phyloP scores from a whole-genome alignment of 129 eudicot genomes.

The Pulicaria dysenterica region DNA sequence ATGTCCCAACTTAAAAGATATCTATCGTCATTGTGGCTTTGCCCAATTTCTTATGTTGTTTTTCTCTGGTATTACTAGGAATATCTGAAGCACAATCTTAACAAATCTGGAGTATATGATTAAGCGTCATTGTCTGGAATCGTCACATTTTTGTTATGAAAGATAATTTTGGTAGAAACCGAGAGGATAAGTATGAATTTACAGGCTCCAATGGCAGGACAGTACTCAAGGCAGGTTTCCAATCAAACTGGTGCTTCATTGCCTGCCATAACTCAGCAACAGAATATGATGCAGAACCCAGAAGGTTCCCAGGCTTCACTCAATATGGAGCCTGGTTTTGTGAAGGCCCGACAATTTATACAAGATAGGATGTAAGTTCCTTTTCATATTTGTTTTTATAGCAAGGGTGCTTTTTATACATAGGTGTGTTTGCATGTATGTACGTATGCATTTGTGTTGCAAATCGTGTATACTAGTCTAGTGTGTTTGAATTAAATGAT shows the following conservation, averaged over 20 bases:
- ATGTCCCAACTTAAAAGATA: slow-evolving; percentile 20
- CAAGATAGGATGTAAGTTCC: slow-evolving; percentile 50
- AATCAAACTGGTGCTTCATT: slow-evolving; percentile 57
- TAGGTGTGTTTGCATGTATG: background rate
- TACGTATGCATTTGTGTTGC: background rate
- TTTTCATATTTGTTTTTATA: slow-evolving; percentile 1
- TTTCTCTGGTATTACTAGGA: slow-evolving; percentile 25
- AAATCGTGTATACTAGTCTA: background rate
- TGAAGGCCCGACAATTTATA: slow-evolving; percentile 45
- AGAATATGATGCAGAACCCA: slow-evolving; percentile 63
- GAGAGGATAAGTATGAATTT: slow-evolving; percentile 65
- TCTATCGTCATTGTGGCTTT: slow-evolving; percentile 7
- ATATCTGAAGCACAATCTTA: slow-evolving; percentile 26
- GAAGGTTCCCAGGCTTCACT: slow-evolving; percentile 44
- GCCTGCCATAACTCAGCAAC: slow-evolving; percentile 61
- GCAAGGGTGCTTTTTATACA: slow-evolving; percentile 3
- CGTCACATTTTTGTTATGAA: slow-evolving; percentile 31
- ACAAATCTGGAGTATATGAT: slow-evolving; percentile 16
- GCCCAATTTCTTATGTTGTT: background rate
- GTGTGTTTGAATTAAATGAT: background rate
- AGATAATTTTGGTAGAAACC: slow-evolving; percentile 26
- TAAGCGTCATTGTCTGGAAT: slow-evolving; percentile 21
- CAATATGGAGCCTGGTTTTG: slow-evolving; percentile 49
- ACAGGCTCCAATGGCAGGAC: slow-evolving; percentile 70
- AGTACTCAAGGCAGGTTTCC: slow-evolving; percentile 61